phyloP scores from a whole-genome alignment of 225 moss, liverwort and hornwort genomes.

The Bryoerythrophyllum caledonicum region DNA sequence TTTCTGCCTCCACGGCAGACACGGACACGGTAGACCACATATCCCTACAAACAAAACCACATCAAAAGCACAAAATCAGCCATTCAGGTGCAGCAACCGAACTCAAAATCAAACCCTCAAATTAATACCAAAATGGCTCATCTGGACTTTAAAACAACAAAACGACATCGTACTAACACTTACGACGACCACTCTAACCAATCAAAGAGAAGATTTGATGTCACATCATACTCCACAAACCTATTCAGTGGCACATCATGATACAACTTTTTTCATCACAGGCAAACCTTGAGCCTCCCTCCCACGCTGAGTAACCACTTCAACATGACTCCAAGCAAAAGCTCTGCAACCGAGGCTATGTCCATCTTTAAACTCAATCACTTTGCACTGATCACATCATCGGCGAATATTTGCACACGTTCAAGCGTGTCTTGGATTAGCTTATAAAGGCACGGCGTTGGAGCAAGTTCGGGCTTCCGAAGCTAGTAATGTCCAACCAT shows the following conservation, averaged over 20 bases:
- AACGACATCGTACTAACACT: neutral
- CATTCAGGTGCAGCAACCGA: neutral
- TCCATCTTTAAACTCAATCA: too few species aligned
- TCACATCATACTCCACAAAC: too few species aligned
- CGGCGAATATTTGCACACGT: slow-evolving; percentile 48
- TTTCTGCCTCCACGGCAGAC: neutral
- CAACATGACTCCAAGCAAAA: too few species aligned
- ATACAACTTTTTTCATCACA: too few species aligned
- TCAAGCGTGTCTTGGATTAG: slow-evolving; percentile 58
- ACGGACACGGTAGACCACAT: slow-evolving; percentile 3
- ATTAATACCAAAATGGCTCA: too few species aligned
- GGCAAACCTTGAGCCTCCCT: too few species aligned
- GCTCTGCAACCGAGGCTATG: too few species aligned
- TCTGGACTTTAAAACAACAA: neutral
- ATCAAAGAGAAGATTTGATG: too few species aligned
- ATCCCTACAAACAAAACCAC: neutral
- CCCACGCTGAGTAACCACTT: too few species aligned
- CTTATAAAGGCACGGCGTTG: slow-evolving; percentile 66
- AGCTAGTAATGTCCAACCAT: too few species aligned
- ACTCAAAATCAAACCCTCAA: neutral
- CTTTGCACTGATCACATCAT: slow-evolving; percentile 68
- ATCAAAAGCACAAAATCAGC: neutral
- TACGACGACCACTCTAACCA: neutral
- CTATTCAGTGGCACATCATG: too few species aligned
- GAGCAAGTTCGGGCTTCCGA: too few species aligned